Percentiles rank a stretch among this genome's conserved stretches.
Conservation (phyloP, 805 yeast genomes). For the Nematodospora valgi region DNA sequence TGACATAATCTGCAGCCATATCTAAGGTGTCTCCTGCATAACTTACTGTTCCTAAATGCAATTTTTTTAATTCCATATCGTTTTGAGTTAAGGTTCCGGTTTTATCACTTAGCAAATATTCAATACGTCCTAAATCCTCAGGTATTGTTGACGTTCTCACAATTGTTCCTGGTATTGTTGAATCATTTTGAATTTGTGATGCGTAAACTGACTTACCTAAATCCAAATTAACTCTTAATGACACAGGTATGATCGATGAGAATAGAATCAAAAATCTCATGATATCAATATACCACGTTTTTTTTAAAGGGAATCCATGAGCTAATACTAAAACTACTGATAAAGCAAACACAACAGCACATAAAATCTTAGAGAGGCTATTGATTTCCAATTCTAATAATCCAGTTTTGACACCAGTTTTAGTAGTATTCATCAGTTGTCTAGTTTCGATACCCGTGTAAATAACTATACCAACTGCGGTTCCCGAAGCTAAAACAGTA, state of each 20-base stretch:
- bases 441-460: conserved; percentile 94
- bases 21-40: conserved; percentile 92
- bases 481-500: conserved; percentile 93
- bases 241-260: conserved; percentile 94
- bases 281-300: conserved; percentile 84
- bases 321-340: conserved; percentile 75
- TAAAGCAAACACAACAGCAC: conserved; percentile 78
- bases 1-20: conserved; percentile 70
- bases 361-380: conserved; percentile 78
- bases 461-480: conserved; percentile 81
- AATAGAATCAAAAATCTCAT: conserved; percentile 88
- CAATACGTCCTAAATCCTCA: conserved; percentile 94
- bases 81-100: conserved; percentile 98
- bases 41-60: conserved; percentile 89
- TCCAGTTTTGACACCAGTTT: conserved; percentile 84
- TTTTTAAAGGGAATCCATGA: conserved; percentile 60
- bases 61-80: conserved; percentile 93
- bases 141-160: conserved; percentile 98
- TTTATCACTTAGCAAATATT: conserved; percentile 86
- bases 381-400: conserved; percentile 89
- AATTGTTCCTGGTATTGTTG: conserved; percentile 75
- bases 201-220: conserved; percentile 96
- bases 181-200: conserved; percentile 87
- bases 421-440: conserved; percentile 90
- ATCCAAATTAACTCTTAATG: conserved; percentile 89